phyloP scores from a whole-genome alignment of 805 yeast species.

The Soucietia sequanensis region DNA sequence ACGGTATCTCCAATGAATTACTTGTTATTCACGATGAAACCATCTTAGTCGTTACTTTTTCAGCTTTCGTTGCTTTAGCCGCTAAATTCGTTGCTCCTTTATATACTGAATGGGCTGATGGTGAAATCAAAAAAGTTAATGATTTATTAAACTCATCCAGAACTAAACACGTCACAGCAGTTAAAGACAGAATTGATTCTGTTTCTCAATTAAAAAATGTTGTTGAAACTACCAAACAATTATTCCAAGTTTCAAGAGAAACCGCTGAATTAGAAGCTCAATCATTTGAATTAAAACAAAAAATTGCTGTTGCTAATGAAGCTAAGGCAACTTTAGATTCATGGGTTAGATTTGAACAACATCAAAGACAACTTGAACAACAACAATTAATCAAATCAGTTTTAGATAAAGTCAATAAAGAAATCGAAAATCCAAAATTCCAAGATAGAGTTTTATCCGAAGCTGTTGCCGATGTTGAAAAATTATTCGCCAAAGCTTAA shows the following conservation, averaged over 20 bases:
- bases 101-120: slow-evolving; percentile 91
- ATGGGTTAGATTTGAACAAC: slow-evolving; percentile 98
- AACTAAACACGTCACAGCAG: slow-evolving; percentile 87
- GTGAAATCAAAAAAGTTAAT: slow-evolving; percentile 77
- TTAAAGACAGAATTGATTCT: slow-evolving; percentile 84
- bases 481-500: slow-evolving; percentile 51
- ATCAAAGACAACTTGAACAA: slow-evolving; percentile 95
- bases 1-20: slow-evolving; percentile 91
- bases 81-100: slow-evolving; percentile 92
- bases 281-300: slow-evolving; percentile 89
- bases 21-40: slow-evolving; percentile 94
- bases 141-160: slow-evolving; percentile 84
- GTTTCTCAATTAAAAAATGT: slow-evolving; percentile 91
- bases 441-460: slow-evolving; percentile 90
- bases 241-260: slow-evolving; percentile 93
- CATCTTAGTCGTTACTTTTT: slow-evolving; percentile 75
- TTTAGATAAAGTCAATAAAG: slow-evolving; percentile 83
- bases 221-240: slow-evolving; percentile 83
- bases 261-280: slow-evolving; percentile 95
- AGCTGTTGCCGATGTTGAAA: slow-evolving; percentile 90
- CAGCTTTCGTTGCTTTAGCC: slow-evolving; percentile 69
- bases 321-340: slow-evolving; percentile 96
- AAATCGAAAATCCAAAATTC: slow-evolving; percentile 82
- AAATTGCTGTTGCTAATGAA: slow-evolving; percentile 80
- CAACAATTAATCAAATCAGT: slow-evolving; percentile 84